Evolutionary conservation across 2,329 filamentous ascomycete genomes (phyloP).

Genomic region (Thielaviopsis ethacetica): DNA sequence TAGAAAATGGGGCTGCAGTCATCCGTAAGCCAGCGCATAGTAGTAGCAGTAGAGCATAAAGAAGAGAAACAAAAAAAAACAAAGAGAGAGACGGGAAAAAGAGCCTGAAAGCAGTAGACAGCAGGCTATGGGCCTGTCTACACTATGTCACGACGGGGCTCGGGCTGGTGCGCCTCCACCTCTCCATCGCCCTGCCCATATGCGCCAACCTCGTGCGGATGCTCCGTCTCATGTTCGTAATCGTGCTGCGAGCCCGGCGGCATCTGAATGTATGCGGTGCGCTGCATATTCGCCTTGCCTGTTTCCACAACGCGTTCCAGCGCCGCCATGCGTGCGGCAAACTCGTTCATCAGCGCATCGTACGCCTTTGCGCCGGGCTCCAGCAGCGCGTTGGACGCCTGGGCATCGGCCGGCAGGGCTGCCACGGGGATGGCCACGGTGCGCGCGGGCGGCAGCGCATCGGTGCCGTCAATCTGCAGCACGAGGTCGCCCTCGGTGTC

Average conservation of each 20-base stretch:
- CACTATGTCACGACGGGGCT: not conserved
- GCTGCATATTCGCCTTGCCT: constrained; percentile 27
- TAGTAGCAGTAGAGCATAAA: too few species aligned
- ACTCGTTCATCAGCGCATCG: constrained; percentile 35
- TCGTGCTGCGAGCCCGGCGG: constrained; percentile 8
- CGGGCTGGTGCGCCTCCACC: too few species aligned
- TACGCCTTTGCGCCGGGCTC: constrained; percentile 26
- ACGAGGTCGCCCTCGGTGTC: constrained; percentile 5
- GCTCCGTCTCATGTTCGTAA: not conserved
- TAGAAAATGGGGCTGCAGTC: too few species aligned
- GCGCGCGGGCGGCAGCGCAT: not conserved
- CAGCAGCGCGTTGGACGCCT: constrained; percentile 8
- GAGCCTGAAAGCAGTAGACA: too few species aligned
- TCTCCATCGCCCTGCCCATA: too few species aligned
- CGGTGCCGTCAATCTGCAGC: constrained; percentile 6
- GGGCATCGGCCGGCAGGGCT: not conserved
- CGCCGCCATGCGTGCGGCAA: constrained; percentile 39
- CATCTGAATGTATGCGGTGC: constrained; percentile 15
- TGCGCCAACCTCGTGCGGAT: too few species aligned
- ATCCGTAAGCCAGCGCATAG: too few species aligned
- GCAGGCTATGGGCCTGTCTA: not conserved
- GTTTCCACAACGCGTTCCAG: constrained; percentile 37
- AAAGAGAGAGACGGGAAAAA: too few species aligned
- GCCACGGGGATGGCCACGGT: not conserved
- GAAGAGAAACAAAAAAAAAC: too few species aligned